These are phyloP conservation scores for Suhomyces emberorum DNA, from an alignment of 805 yeast species.

Conservation along the genomic window DNA sequence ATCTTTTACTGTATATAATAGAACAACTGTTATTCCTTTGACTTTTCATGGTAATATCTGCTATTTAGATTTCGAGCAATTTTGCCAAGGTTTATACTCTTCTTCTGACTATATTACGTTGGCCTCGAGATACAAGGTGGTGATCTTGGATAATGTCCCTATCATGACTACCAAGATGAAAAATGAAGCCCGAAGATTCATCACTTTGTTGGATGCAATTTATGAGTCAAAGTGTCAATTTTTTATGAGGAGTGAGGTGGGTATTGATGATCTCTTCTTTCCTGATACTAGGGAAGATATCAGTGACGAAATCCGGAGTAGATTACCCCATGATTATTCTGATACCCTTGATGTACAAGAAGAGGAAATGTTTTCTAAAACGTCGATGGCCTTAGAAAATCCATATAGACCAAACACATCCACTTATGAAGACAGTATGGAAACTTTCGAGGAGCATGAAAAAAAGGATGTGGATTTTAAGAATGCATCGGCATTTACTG, in stretches of 20 bases:
- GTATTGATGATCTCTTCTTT: conserved; percentile 56
- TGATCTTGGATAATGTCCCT: conserved; percentile 62
- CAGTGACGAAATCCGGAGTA: background rate
- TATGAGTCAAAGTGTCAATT: conserved; percentile 66
- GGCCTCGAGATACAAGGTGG: conserved; percentile 55
- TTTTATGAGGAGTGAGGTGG: conserved; percentile 48
- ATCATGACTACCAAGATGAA: conserved; percentile 52
- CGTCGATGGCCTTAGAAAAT: conserved; percentile 53
- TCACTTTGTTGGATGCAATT: conserved; percentile 63
- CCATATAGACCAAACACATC: conserved; percentile 72
- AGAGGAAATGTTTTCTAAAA: conserved; percentile 67
- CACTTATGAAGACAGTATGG: conserved; percentile 52
- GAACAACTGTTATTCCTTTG: conserved; percentile 47
- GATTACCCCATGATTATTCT: conserved; percentile 10
- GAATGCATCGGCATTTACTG: conserved; percentile 58
- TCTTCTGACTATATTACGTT: conserved; percentile 70
- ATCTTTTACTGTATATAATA: conserved; percentile 52
- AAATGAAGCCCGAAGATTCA: conserved; percentile 67
- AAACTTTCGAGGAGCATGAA: conserved; percentile 11
- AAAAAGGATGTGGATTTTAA: conserved; percentile 35
- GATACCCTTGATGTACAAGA: conserved; percentile 48
- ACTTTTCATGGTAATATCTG: conserved; percentile 41
- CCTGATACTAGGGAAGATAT: conserved; percentile 39
- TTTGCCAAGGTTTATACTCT: conserved; percentile 56
- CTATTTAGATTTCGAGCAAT: conserved; percentile 47